A percentile compares a stretch with the other conserved stretches of the same genome.
These are phyloP conservation scores for Avena atlantica DNA, from an alignment of 176 grass and related monocot species.

Conservation along the genomic window DNA sequence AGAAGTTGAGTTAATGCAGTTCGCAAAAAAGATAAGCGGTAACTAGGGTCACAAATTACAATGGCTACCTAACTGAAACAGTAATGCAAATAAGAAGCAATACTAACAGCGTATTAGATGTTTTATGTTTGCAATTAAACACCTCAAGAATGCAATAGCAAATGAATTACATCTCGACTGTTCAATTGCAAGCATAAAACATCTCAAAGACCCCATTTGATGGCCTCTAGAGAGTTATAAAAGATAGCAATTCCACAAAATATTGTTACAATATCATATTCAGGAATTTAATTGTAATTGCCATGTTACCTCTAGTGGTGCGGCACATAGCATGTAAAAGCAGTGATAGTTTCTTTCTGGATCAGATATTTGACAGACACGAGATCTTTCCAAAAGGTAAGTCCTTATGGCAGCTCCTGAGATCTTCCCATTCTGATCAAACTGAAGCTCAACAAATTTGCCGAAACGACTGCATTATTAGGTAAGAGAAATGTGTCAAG, in stretches of 20 bases:
- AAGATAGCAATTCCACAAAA: slow-evolving; percentile 1
- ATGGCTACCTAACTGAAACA: slow-evolving; percentile 30
- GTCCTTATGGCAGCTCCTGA: slow-evolving; percentile 94
- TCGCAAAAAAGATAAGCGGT: slow-evolving; percentile 10
- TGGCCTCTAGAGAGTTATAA: slow-evolving; percentile 14
- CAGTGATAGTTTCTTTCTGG: slow-evolving; percentile 95
- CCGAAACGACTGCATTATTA: slow-evolving; percentile 77
- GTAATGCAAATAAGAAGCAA: slow-evolving; percentile 34
- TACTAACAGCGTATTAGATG: slow-evolving; percentile 16
- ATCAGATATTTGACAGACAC: slow-evolving; percentile 95
- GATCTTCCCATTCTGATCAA: slow-evolving; percentile 76
- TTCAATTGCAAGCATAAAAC: no score
- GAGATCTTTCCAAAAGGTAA: slow-evolving; percentile 88
- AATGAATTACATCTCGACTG: background rate
- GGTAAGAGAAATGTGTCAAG: slow-evolving; percentile 39
- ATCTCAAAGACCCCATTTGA: background rate
- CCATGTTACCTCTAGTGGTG: slow-evolving; percentile 66
- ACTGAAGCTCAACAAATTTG: slow-evolving; percentile 96
- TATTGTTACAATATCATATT: slow-evolving; percentile 23
- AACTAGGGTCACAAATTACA: slow-evolving; percentile 5
- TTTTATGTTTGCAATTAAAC: slow-evolving; percentile 20
- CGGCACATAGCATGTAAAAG: slow-evolving; percentile 92
- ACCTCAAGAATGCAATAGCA: slow-evolving; percentile 21
- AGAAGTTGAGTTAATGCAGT: slow-evolving; percentile 36
- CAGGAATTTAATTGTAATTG: slow-evolving; percentile 9